Conservation (phyloP, 768 basidiomycete genomes). For the Porpolomopsis calyptriformis region DNA sequence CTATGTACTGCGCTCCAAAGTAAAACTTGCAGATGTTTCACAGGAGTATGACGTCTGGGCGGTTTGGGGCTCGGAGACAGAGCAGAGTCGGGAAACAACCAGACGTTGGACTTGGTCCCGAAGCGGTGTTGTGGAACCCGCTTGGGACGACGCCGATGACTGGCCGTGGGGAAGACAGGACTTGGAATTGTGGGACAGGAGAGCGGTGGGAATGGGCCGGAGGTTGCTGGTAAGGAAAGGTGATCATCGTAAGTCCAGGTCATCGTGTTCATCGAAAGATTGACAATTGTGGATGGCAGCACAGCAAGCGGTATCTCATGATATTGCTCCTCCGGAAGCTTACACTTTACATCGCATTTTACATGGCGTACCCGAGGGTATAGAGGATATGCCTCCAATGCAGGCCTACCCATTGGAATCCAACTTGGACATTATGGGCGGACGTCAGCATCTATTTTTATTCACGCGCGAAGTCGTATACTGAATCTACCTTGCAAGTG, state of each 20-base stretch:
- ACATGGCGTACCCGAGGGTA: conserved; percentile 83
- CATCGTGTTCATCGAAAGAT: conserved; percentile 4
- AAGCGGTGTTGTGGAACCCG: conserved; percentile 71
- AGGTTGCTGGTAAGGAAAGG: conserved; percentile 63
- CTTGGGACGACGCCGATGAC: conserved; percentile 40
- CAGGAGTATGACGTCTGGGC: conserved; percentile 75
- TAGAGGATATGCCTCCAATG: conserved; percentile 60
- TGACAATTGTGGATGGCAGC: conserved; percentile 25
- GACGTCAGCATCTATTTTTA: conserved; percentile 43
- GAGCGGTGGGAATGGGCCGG: conserved; percentile 71
- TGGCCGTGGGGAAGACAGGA: conserved; percentile 56
- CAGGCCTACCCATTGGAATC: conserved; percentile 90
- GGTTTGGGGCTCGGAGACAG: conserved; percentile 52
- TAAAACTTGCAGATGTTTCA: conserved; percentile 70
- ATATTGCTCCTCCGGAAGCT: conserved; percentile 38
- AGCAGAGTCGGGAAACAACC: conserved; percentile 21
- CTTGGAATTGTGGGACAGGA: conserved; percentile 46
- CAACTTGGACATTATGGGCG: conserved; percentile 91
- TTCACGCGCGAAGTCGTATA: background rate
- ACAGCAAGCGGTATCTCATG: conserved; percentile 44
- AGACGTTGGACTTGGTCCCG: conserved; percentile 42
- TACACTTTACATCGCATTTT: conserved; percentile 73
- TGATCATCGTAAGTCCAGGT: conserved; percentile 50
- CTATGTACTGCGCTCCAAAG: conserved; percentile 81
- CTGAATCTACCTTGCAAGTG: conserved; percentile 47